These are phyloP conservation scores for Yarrowia osloensis DNA, from an alignment of 805 yeast genomes.

Conservation along the genomic window DNA sequence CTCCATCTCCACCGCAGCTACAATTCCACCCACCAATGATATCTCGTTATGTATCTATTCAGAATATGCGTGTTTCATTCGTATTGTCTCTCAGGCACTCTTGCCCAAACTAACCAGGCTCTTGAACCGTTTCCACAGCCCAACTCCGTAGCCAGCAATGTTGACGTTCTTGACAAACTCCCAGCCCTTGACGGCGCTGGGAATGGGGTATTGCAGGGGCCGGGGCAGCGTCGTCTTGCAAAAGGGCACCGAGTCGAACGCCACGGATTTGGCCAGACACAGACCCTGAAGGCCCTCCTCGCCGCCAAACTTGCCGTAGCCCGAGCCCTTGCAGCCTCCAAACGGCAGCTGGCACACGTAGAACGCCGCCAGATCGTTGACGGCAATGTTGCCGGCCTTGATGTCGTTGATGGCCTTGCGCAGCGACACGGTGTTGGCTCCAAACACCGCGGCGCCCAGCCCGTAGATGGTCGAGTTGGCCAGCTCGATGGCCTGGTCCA, in stretches of 20 bases:
- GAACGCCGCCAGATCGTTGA: slow-evolving; percentile 96
- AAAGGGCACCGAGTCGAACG: slow-evolving; percentile 78
- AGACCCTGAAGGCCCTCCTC: slow-evolving; percentile 93
- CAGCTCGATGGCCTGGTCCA: slow-evolving; percentile 67
- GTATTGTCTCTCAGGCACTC: background rate
- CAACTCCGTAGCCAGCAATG: slow-evolving; percentile 70
- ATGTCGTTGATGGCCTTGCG: slow-evolving; percentile 63
- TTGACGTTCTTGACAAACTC: slow-evolving; percentile 78
- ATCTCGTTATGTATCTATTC: background rate
- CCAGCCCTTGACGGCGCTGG: slow-evolving; percentile 83
- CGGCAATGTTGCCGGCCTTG: slow-evolving; percentile 89
- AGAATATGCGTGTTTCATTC: background rate
- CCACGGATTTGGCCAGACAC: slow-evolving; percentile 82
- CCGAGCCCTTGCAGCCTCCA: slow-evolving; percentile 92
- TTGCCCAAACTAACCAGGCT: slow-evolving; percentile 16
- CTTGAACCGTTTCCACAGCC: slow-evolving; percentile 57
- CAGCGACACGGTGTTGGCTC: slow-evolving; percentile 58
- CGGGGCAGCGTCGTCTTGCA: slow-evolving; percentile 80
- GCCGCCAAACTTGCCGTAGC: slow-evolving; percentile 97
- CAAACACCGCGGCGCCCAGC: slow-evolving; percentile 88
- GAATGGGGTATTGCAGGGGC: slow-evolving; percentile 89
- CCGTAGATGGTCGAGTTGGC: slow-evolving; percentile 89
- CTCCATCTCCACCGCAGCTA: too few relatives aligned
- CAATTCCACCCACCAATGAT: too few relatives aligned
- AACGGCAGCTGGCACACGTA: slow-evolving; percentile 95